Evolutionary conservation across 2,329 filamentous ascomycete species (phyloP), one percentile per base, ranked within the genome.

Genomic region (Trichophyton verrucosum): DNA sequence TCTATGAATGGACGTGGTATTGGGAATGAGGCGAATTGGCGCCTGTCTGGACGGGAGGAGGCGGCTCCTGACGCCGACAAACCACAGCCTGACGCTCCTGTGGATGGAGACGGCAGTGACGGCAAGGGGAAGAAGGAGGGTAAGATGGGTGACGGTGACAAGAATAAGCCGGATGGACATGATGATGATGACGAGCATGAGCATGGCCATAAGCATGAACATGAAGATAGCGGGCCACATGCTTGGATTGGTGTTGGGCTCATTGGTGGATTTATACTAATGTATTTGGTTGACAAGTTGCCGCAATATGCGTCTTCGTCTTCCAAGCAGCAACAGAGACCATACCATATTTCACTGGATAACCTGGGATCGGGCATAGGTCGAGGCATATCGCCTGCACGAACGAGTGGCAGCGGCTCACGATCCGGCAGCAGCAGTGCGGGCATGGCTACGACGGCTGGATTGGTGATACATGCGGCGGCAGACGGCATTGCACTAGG

Each of bases 401-500:
- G 66, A 58, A 74, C 68, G 64, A 38, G 33, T 4, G 77, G 72
- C 55, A 8, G 68, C 65, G 30, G 66, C 13, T 22, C 60, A 30
- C 60, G 58, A 30, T 64, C 64, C 68, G 56, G 73, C 70, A n/a
- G 73, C 66, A 47, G 76, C 80, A 47, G 72, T 69, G 9, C 72
- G 66, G 44, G 76, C 81, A 78, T 91, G 60, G 87, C 89, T n/a
- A 91, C 92, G 1, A 99, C 94, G 0, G 87, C 89, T 0, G 94
- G 94, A 0, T 79, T 99, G n/a, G 88, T 97, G 3, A 97, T 99
- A 61, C 94, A 99, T 72, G 90, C 94, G 0, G 88, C 89, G 1
- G 92, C 94, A 1, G 94, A 99, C 69, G 94, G 94, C 15, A 96
- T 99, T 64, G 94, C 94, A 1, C 86, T 99, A 75, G 94, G 94